Conservation (phyloP, 257 asterid genomes). For the Jasminum sambac region DNA sequence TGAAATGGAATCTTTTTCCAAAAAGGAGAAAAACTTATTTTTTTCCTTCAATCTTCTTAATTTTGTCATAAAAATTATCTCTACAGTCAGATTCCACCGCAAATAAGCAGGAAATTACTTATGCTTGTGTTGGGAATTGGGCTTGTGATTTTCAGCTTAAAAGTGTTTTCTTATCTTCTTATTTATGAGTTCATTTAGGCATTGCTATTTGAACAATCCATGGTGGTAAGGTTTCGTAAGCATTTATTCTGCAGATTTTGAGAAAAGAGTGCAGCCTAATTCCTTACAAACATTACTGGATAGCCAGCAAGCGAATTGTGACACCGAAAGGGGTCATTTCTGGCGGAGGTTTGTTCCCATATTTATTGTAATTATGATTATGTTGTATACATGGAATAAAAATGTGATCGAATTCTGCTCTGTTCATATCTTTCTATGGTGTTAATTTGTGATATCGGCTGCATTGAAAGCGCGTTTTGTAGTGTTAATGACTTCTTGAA, state of each 20-base stretch:
- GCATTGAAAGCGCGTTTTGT: neutral
- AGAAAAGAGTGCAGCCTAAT: conserved; percentile 70
- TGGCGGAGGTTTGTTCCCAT: conserved; percentile 71
- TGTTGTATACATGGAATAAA: neutral
- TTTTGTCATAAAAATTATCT: too few species aligned
- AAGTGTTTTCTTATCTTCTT: neutral
- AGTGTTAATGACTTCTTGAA: conserved; percentile 9
- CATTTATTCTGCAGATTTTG: conserved; percentile 44
- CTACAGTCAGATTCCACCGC: too few species aligned
- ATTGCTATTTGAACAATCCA: conserved; percentile 3
- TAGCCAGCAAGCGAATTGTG: conserved; percentile 82
- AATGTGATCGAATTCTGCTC: conserved; percentile 1
- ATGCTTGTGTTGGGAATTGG: neutral
- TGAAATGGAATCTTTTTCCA: too few species aligned
- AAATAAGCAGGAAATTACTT: neutral
- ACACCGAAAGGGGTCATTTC: conserved; percentile 65
- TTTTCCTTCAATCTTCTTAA: too few species aligned
- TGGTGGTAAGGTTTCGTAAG: neutral
- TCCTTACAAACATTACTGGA: conserved; percentile 73
- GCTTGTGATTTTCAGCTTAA: neutral
- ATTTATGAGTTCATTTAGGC: neutral
- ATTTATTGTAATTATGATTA: neutral
- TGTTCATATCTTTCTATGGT: neutral
- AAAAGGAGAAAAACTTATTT: too few species aligned
- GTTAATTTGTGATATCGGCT: conserved; percentile 6